Conservation (phyloP, 805 yeast species). For the Priceomyces carsonii region DNA sequence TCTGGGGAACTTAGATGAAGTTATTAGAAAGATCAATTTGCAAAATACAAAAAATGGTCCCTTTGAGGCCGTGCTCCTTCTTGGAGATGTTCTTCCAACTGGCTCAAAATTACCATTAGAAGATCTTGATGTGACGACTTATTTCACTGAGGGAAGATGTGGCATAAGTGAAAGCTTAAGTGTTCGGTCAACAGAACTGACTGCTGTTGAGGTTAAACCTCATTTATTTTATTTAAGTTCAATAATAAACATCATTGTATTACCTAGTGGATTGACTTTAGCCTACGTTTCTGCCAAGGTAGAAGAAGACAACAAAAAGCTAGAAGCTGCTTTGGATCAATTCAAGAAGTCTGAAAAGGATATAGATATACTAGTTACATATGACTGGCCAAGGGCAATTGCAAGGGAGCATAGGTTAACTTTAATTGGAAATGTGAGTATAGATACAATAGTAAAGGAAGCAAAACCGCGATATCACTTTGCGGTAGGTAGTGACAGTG, state of each 20-base stretch:
- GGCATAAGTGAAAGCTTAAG: conserved; percentile 15
- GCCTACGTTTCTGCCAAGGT: conserved; percentile 42
- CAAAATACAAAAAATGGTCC: conserved; percentile 65
- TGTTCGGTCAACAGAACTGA: conserved; percentile 12
- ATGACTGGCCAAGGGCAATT: conserved; percentile 60
- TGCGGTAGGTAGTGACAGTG: conserved; percentile 50
- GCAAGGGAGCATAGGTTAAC: conserved; percentile 45
- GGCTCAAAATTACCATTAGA: conserved; percentile 18
- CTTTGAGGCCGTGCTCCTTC: conserved; percentile 53
- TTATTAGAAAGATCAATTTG: conserved; percentile 45
- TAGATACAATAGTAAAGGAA: conserved; percentile 48
- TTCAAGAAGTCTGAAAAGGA: conserved; percentile 5
- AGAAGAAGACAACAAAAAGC: conserved; percentile 7
- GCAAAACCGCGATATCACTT: conserved; percentile 69
- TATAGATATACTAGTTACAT: conserved; percentile 57
- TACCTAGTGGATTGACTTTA: conserved; percentile 47
- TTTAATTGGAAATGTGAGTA: conserved; percentile 41
- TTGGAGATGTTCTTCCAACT: conserved; percentile 46
- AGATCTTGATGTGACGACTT: conserved; percentile 21
- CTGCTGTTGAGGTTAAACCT: conserved; percentile 20
- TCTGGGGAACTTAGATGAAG: conserved; percentile 41
- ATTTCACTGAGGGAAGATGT: conserved; percentile 22
- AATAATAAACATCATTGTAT: conserved; percentile 35
- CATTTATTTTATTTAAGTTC: conserved; percentile 31
- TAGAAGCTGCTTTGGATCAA: conserved; percentile 11